A percentile compares a stretch with the other conserved stretches of the same genome.
phyloP scores from a whole-genome alignment of 345 rosid species.

The Citrus inodora region DNA sequence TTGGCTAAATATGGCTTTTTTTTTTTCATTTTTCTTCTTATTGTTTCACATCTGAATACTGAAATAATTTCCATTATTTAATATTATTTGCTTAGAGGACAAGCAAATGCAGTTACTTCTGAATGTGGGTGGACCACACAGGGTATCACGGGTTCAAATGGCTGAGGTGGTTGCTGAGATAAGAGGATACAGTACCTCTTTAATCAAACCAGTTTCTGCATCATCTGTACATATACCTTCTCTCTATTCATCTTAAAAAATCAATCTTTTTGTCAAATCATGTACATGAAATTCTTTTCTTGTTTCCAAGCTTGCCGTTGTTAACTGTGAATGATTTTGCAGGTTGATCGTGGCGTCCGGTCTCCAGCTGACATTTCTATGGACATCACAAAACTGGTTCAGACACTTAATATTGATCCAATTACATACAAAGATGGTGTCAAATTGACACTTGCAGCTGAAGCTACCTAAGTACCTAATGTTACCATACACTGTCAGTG shows the following conservation, averaged over 20 bases:
- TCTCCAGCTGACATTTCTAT: constrained; percentile 92
- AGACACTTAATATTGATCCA: constrained; percentile 45
- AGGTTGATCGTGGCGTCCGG: constrained; percentile 70
- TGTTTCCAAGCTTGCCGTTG: background rate
- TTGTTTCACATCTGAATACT: background rate
- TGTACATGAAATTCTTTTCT: background rate
- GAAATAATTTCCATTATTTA: background rate
- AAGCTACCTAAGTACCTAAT: constrained; percentile 22
- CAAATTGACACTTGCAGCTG: constrained; percentile 50
- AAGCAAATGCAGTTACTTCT: constrained; percentile 63
- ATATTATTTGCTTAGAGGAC: constrained; percentile 41
- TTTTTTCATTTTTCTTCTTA: background rate
- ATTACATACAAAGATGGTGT: constrained; percentile 64
- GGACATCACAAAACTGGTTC: constrained; percentile 69
- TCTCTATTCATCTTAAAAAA: background rate
- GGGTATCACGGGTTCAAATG: constrained; percentile 88
- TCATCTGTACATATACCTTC: constrained; percentile 46
- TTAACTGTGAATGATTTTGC: constrained; percentile 15
- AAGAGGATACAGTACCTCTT: constrained; percentile 54
- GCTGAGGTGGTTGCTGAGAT: constrained; percentile 71
- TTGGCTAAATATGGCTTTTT: background rate
- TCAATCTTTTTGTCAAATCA: background rate
- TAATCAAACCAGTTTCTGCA: constrained; percentile 68
- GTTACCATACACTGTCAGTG: background rate
- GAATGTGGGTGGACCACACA: constrained; percentile 82